Evolutionary conservation across 345 rosid species (phyloP), one percentile per base, ranked within the genome.

Genomic region (Conringia planisiliqua): DNA sequence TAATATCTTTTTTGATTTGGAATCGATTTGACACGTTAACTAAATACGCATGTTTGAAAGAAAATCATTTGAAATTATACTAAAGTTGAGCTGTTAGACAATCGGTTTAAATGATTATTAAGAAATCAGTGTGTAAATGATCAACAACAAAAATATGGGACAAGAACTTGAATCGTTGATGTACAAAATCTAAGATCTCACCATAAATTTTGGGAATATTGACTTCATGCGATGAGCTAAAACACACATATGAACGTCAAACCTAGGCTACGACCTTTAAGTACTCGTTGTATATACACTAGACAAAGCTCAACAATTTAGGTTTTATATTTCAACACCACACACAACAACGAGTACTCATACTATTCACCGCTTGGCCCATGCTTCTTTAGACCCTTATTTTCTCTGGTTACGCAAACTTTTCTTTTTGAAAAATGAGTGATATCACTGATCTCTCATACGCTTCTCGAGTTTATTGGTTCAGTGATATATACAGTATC

Each of bases 371-470:
- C 14, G 22, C 67, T 26, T 62, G 52, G n/a, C 52, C 36, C 52
- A 62, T 62, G 67, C 67, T 42, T 42, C 50, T 42, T 42, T n/a
- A n/a, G 67, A 42, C 48, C 48, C 18, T 14, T 62, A 40, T 62
- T 7, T 61, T 62, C 66, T 62, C 18, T 39, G 35, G 7, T 4
- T 62, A 36, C 18, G 46, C 30, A 36, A 7, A 42, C 8, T 14
- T 62, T 35, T 14, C 18, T 18, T 38, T 35, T 6, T 3, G 13
- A 39, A 39, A 62, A 24, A 42, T 27, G 14, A 14, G 51, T 2
- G 35, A 62, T 7, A 39, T 62, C 32, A 38, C 40, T 22, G 24
- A 22, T 42, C 20, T 30, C 52, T 47, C 57, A 32, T 30, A 32
- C 3, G 57, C 43, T 16, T 47, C 13, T 65, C 30, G 7, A 33